Base-by-base conservation (phyloP, 2,329 filamentous ascomycete genomes). In the Pseudopyricularia javanii region DNA sequence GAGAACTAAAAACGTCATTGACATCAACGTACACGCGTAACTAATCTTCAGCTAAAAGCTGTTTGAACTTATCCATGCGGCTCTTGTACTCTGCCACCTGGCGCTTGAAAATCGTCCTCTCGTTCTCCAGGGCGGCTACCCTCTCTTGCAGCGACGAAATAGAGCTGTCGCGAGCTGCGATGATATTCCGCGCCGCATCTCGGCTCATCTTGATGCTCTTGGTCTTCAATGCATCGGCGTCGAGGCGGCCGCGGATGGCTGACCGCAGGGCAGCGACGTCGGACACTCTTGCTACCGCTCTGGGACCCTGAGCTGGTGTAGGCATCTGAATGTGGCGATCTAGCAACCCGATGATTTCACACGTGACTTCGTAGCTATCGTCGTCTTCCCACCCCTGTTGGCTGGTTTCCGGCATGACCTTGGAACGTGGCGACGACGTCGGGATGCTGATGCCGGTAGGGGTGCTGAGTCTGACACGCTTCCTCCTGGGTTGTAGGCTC, bases 141-240 rank as follows among this genome's bases (percentile, higher is more conserved):
- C 51, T 54, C 24, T 47, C 56, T 56, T 55, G 53, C 30, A 62
- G 54, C 52, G 55, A 54, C 1, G 47, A 55, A 8, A 59, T 50
- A 22, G 47, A 34, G 14, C 61, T 61, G 30, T 91, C 83, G 57
- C 82, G 83, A 4, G 74, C 72, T 61, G 79, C 82, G 33, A 88
- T 61, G 4, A 75, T 77, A 8, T 77, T 64, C n/a, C 86, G 70
- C 3, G 53, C 53, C 32, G 53, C 48, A 15, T 60, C 56, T 4
- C 58, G 55, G 5, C 52, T 55, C 2, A 51, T 50, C 51, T 57
- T 50, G 14, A 58, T 48, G 5, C 59, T 57, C 15, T 50, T 47
- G n/a, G 48, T 50, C 22, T 53, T 45, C 8, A 55, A 51, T 3
- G 55, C 59, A 32, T 55, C 56, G 17, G 49, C n/a, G 40, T 59